phyloP scores from a whole-genome alignment of 108 stramenopile species.

The Skeletonema tropicum region DNA sequence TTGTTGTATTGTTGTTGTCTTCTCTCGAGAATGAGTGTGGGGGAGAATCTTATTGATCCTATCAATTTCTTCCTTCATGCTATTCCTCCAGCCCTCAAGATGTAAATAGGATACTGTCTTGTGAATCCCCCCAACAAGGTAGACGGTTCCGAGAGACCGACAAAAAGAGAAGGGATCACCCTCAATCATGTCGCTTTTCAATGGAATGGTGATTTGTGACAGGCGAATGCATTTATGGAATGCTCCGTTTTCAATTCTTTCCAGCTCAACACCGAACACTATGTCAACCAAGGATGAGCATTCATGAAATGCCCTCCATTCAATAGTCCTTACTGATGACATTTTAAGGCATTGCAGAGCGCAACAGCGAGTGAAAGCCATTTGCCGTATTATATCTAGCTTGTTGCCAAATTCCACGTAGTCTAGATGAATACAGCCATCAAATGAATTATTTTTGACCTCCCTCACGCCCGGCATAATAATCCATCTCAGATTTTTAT shows the following conservation, averaged over 20 bases:
- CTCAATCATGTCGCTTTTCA: neutral
- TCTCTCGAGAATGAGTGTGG: too few relatives aligned
- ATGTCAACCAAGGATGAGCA: neutral
- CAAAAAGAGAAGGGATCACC: too few relatives aligned
- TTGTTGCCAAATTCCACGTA: neutral
- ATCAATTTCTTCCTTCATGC: too few relatives aligned
- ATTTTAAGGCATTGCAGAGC: neutral
- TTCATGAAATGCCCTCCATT: neutral
- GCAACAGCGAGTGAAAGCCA: neutral
- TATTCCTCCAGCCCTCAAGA: too few relatives aligned
- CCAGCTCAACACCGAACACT: neutral
- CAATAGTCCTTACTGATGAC: neutral
- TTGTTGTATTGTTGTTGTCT: too few relatives aligned
- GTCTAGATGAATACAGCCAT: neutral
- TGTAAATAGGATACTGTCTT: too few relatives aligned
- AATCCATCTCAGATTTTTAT: neutral
- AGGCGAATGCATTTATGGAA: neutral
- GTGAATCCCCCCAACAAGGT: too few relatives aligned
- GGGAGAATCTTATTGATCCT: too few relatives aligned
- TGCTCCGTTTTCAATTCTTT: neutral
- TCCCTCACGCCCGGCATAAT: neutral
- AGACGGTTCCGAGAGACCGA: too few relatives aligned
- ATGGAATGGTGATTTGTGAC: neutral
- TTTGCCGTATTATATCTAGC: neutral
- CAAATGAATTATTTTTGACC: neutral